Evolutionary conservation across 768 basidiomycete species (phyloP), one percentile per base, ranked within the genome.

Genomic region (Macrolepiota albuminosa): DNA sequence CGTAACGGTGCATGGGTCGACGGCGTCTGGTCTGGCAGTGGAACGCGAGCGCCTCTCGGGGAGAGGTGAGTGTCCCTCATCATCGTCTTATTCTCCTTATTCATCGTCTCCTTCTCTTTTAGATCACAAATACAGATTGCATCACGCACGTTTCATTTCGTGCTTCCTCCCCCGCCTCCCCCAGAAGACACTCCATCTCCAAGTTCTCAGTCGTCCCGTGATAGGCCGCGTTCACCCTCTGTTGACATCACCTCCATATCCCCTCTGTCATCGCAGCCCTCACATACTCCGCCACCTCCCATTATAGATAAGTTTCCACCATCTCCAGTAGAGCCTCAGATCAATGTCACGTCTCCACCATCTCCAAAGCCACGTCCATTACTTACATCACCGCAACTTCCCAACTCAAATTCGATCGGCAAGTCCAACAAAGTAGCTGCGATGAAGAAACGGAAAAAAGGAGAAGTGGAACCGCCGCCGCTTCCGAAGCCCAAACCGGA

Each of bases 1-100:
- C 81, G 97, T 60, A 98, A 99, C 67, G 97, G 97, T 13, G 95
- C 95, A 18, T 98, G 95, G 90, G 94, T 99, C 5, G 95, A 98
- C 64, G 95, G 95, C 34, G 86, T 91, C n/a, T 99, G 95, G 91
- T 87, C 87, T 52, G 90, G 89, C 11, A 88, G 91, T 64, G 93
- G 95, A 16, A 88, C 89, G 61, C 84, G 87, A 61, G 89, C 94
- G n/a, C 84, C 90, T 34, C 77, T 99, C 24, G 80, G 87, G 40
- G 92, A 94, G 71, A 83, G 92, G 96, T 94, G 60, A 54, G 16
- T 37, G 9, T 14, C 13, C 9, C 6, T 59, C 26, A 59, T 37
- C 53, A 2, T 31, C 21, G 54, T 33, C 37, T 31, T 6, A 1
- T 46, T 58, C 59, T 62, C 36, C 45, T 50, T 24, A 54, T 37